A percentile compares a stretch with the other conserved stretches of the same genome.
Evolutionary conservation across 257 asterid species (phyloP).

Genomic region (Solanum bulbocastanum): DNA sequence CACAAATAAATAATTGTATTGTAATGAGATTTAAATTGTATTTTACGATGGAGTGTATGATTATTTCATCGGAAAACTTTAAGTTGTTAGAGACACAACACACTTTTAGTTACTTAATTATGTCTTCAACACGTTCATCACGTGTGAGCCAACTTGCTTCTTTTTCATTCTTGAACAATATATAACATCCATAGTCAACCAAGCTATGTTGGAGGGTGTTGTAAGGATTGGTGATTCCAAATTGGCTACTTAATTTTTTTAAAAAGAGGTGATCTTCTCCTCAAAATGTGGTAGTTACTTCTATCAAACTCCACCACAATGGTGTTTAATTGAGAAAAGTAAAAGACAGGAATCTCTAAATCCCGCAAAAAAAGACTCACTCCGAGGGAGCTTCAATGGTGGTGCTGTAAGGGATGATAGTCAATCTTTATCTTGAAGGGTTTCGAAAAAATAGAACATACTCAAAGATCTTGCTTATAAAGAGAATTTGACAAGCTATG

Average conservation of each 20-base stretch:
- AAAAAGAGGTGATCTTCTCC: neutral
- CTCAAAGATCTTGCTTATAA: neutral
- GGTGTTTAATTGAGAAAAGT: neutral
- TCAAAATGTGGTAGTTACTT: neutral
- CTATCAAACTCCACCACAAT: neutral
- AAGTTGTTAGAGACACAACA: neutral
- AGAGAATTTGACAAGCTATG: neutral
- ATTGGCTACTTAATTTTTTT: neutral
- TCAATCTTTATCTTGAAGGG: neutral
- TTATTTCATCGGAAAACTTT: fast-evolving
- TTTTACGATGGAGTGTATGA: neutral
- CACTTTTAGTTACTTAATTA: too few species aligned
- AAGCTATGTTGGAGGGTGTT: neutral
- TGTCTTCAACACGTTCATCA: neutral
- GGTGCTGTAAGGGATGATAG: neutral
- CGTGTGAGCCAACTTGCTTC: neutral
- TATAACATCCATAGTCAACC: neutral
- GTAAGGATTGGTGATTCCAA: too few species aligned
- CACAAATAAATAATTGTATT: neutral
- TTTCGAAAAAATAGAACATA: too few species aligned
- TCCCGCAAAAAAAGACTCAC: neutral
- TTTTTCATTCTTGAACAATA: neutral
- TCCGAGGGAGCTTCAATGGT: neutral
- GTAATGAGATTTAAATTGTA: neutral
- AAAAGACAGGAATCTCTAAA: too few species aligned